Evolutionary conservation across 768 basidiomycete species (phyloP).

Genomic region (Kwoniella europaea): DNA sequence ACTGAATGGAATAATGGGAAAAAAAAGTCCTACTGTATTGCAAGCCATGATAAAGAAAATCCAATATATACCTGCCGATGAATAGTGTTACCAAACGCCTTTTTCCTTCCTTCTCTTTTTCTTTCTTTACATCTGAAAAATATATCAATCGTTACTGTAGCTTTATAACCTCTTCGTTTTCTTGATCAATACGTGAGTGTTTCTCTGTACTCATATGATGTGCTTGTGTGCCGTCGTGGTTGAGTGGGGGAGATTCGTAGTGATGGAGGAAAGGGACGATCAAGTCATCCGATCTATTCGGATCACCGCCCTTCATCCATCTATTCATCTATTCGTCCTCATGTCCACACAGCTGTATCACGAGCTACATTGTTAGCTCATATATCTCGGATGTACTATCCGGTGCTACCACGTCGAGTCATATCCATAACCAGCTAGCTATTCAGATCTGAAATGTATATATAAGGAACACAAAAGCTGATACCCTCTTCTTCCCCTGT

Average conservation of each 20-base stretch:
- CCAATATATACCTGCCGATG: neutral
- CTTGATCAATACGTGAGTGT: constrained; percentile 7
- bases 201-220: neutral
- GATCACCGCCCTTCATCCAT: neutral
- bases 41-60: neutral
- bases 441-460: neutral
- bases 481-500: neutral
- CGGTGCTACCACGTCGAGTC: neutral
- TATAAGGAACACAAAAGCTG: neutral
- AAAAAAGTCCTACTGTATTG: too few species aligned
- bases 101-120: neutral
- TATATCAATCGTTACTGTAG: constrained; percentile 1
- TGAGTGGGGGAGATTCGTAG: neutral
- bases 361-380: neutral
- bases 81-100: neutral
- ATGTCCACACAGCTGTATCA: neutral
- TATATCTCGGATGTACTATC: neutral
- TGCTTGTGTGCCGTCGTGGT: neutral
- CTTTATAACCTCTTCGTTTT: neutral
- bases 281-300: neutral
- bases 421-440: neutral
- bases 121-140: neutral
- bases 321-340: neutral
- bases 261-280: neutral
- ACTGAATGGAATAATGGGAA: neutral